Evolutionary conservation across 2,329 filamentous ascomycete genomes (phyloP), one percentile per base, ranked within the genome.

Genomic region (Nothopassalora personata): DNA sequence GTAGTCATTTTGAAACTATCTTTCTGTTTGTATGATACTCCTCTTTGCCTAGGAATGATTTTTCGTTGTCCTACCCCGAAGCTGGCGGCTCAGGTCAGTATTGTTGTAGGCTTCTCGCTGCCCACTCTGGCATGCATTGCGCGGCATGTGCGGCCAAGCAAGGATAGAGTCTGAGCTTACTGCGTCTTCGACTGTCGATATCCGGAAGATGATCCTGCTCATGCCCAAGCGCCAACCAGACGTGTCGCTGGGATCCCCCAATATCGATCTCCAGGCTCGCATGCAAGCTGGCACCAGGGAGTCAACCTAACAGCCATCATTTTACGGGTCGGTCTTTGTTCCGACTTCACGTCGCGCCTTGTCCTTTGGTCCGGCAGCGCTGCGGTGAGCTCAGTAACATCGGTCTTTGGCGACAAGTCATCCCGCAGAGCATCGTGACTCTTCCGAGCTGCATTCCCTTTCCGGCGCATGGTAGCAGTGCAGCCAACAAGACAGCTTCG

Each of bases 21-120:
- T 36, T 46, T 33, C 52, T 13, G n/a, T 28, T 31, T 54, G 48
- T 50, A 51, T 50, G 45, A 57, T 48, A 28, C 23, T 52, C 31
- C 30, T 39, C 46, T 59, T 55, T 33, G 33, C 46, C 47, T 45
- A 53, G 53, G 53, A 31, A 59, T 48, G 30, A 51, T 46, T 36
- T 46, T 54, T 46, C 43, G n/a, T 5, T n/a, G 8, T 43, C 39
- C 39, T 43, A 11, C 10, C 34, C 8, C 15, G 1, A 15, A 4
- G 15, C 15, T 11, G 4, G 5, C n/a, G 13, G 7, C 39, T 43
- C 18, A 15, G 5, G 9, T 8, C 39, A 43, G 4, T 43, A 43
- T 23, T 23, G 23, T 23, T 3, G 3, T 23, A 23, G 23, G 23
- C 39, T 7, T 18, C n/a, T 18, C 5, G 39, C 39, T 18, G 4